A percentile compares a stretch with the other conserved stretches of the same genome.
Conservation (phyloP, 805 yeast species). For the Myxozyma monticola region DNA sequence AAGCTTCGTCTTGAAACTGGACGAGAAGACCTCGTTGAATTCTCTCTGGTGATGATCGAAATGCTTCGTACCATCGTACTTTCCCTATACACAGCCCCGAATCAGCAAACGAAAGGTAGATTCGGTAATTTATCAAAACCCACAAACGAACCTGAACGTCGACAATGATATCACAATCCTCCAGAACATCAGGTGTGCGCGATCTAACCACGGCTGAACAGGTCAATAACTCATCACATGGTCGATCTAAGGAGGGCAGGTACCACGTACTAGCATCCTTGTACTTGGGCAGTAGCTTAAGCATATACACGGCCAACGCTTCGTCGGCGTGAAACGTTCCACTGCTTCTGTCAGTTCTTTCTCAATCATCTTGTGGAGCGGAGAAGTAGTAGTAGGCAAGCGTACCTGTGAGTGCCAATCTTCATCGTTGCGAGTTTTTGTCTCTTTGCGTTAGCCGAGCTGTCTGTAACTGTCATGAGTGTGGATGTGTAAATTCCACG, state of each 20-base stretch:
- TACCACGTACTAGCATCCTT: constrained; percentile 47
- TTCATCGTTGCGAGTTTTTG: constrained; percentile 21
- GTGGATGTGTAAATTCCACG: too few relatives aligned
- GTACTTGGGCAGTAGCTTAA: constrained; percentile 69
- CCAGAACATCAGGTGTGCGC: constrained; percentile 80
- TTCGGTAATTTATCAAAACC: background rate
- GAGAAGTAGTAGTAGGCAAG: background rate
- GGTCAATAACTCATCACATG: background rate
- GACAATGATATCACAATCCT: constrained; percentile 83
- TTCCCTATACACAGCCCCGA: constrained; percentile 46
- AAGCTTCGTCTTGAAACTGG: constrained; percentile 67
- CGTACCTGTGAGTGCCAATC: constrained; percentile 30
- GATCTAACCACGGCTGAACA: constrained; percentile 64
- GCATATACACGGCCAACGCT: constrained; percentile 86
- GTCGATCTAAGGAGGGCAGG: background rate
- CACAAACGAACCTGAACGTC: constrained; percentile 62
- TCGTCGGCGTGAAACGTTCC: constrained; percentile 98
- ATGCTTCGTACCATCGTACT: constrained; percentile 79
- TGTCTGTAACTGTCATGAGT: too few relatives aligned
- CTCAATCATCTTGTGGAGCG: background rate
- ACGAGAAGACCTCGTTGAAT: constrained; percentile 70
- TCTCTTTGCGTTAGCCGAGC: constrained; percentile 11
- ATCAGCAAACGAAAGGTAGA: background rate
- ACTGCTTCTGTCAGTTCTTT: constrained; percentile 48
- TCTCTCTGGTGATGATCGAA: constrained; percentile 98